Evolutionary conservation across 345 rosid species (phyloP).

Genomic region (Citrus maxima): DNA sequence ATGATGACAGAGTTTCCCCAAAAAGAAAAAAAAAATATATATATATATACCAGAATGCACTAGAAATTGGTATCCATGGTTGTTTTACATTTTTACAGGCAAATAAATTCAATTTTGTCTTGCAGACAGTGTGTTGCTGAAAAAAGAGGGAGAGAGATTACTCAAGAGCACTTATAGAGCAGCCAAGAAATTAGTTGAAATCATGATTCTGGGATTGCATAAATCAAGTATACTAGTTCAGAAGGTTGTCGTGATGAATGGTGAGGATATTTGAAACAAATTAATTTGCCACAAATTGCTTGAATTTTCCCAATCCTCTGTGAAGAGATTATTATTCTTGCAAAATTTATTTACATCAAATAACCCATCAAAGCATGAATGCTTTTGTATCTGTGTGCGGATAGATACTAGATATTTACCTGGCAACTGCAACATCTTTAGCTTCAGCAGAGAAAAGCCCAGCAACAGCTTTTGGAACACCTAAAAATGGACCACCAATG

Average conservation of each 20-base stretch:
- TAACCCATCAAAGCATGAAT: not conserved
- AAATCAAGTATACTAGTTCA: not conserved
- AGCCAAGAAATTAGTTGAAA: not conserved
- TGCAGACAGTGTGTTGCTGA: not conserved
- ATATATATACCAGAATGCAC: not conserved
- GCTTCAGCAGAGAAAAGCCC: constrained; percentile 62
- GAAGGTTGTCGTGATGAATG: not conserved
- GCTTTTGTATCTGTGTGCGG: not conserved
- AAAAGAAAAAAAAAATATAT: not conserved
- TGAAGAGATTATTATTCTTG: not conserved
- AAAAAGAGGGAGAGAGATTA: not conserved
- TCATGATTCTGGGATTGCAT: not conserved
- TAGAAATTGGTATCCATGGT: not conserved
- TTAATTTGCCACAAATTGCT: not conserved
- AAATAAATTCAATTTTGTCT: not conserved
- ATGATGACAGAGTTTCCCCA: too few relatives aligned
- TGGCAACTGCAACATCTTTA: constrained; percentile 59
- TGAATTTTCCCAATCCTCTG: not conserved
- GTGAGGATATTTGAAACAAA: not conserved
- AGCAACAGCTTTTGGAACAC: constrained; percentile 60
- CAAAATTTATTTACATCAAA: not conserved
- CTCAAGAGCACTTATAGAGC: not conserved
- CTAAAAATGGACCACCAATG: constrained; percentile 72
- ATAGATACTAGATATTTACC: constrained; percentile 29
- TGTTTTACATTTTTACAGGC: not conserved